Base-by-base conservation (phyloP, 2,329 filamentous ascomycete species). In the Cladosporium sp. region DNA sequence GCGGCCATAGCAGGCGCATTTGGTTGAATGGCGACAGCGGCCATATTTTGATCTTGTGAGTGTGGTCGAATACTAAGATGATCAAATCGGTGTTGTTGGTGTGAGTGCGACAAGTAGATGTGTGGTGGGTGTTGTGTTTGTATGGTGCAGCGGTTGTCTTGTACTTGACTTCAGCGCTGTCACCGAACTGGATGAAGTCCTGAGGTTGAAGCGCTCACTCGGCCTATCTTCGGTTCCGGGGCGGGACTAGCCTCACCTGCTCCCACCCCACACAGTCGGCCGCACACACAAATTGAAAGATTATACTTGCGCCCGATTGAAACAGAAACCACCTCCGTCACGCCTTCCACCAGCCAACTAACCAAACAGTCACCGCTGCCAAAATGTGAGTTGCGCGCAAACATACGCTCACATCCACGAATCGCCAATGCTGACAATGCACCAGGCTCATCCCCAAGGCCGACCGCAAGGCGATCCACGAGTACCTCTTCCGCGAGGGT, bases 401-500 rank as follows among this genome's bases (percentile, higher is more conserved):
- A 4, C 4, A 22, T 6, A 30, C 18, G 36, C 7, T 15, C 36
- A 32, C 12, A 11, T 11, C 38, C 29, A 15, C 19, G 3, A 35
- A 42, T 3, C 9, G 38, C n/a, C 39, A 22, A 15, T n/a, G 33
- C 52, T 55, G 25, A 56, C 48, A 56, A 50, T 54, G 72, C 42
- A 20, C 11, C 64, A 91, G 86, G 93, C 86, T 98, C 82, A 98
- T 98, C 77, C 93, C 93, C 76, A 97, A 97, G 86, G 87, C 89
- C 77, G 93, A 98, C 82, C 91, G 94, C 82, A 98, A 98, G 88
- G 89, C 90, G 86, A 97, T 98, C 80, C 93, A 98, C 84, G 92
- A 92, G 86, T 95, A 92, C 86, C 88, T 98, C 83, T 95, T 95
- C 86, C 64, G 65, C 53, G 81, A 86, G 79, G 83, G 83, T 74